These are phyloP conservation scores for Leptodermis oblonga DNA, from an alignment of 257 asterid genomes.

Conservation along the genomic window DNA sequence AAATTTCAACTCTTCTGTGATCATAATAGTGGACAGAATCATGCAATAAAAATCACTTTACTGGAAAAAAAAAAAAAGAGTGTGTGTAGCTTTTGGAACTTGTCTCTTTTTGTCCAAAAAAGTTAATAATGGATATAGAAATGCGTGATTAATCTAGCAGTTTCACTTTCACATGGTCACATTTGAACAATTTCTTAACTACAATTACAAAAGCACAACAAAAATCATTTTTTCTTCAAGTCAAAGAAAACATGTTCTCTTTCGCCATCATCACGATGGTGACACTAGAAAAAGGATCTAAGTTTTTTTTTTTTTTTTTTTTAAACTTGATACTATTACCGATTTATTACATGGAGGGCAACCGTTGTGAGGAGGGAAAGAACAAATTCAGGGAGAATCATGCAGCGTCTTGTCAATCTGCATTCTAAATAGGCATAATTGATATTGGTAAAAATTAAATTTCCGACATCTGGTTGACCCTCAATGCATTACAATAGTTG, in stretches of 20 bases:
- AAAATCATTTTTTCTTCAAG: constrained; percentile 55
- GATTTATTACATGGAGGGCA: too few species aligned
- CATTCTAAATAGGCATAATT: too few species aligned
- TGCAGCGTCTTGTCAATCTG: too few species aligned
- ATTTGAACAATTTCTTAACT: constrained; percentile 26
- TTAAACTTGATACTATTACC: too few species aligned
- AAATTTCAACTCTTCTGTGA: constrained; percentile 16
- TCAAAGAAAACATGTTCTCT: constrained; percentile 38
- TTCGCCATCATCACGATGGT: constrained; percentile 34
- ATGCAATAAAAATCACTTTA: constrained; percentile 38
- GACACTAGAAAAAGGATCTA: constrained; percentile 24
- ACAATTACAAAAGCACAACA: constrained; percentile 27
- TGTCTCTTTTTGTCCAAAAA: constrained; percentile 28
- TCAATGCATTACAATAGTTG: too few species aligned
- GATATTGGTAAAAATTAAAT: too few species aligned
- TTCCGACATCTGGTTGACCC: too few species aligned
- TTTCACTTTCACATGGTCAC: constrained; percentile 20
- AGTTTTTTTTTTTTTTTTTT: too few species aligned
- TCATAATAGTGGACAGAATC: constrained; percentile 44
- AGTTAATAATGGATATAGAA: constrained; percentile 21
- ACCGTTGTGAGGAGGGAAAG: too few species aligned
- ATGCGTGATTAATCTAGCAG: constrained; percentile 26
- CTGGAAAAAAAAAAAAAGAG: constrained; percentile 26
- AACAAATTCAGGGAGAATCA: too few species aligned
- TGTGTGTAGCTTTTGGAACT: constrained; percentile 34